phyloP scores from a whole-genome alignment of 371 early-diverging fungal species.

The Actinomortierella wolfii region DNA sequence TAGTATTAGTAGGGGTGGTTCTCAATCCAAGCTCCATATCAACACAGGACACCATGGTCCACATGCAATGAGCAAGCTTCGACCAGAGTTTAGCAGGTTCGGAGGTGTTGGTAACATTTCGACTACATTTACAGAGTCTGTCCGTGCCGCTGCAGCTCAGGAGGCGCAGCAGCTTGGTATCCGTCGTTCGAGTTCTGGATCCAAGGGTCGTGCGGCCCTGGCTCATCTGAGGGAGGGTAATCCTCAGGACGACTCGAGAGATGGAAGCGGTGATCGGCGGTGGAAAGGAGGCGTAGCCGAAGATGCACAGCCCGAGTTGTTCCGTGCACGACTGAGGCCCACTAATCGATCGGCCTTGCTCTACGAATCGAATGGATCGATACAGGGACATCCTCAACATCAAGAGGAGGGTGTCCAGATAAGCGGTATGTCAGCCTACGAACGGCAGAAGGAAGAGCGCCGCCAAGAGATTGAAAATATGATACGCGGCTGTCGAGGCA shows the following conservation, averaged over 20 bases:
- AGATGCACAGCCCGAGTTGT: no score
- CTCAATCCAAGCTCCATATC: no score
- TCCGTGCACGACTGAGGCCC: no score
- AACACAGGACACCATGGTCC: no score
- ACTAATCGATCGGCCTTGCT: no score
- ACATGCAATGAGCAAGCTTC: no score
- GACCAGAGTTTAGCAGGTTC: conserved; percentile 9
- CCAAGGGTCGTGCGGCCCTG: conserved; percentile 34
- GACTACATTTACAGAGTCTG: conserved; percentile 31
- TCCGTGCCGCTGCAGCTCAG: conserved; percentile 34
- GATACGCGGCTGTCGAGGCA: conserved; percentile 34
- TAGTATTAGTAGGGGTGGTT: no score
- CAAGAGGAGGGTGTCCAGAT: not conserved
- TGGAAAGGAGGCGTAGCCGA: no score
- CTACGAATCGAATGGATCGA: no score
- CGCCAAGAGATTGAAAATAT: conserved; percentile 30
- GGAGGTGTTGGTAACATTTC: conserved; percentile 26
- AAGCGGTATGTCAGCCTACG: conserved; percentile 5
- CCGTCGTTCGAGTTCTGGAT: conserved; percentile 4
- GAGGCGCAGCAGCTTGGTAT: conserved; percentile 23
- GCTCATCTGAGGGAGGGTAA: conserved; percentile 18
- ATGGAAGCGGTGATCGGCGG: no score
- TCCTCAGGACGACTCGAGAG: not conserved
- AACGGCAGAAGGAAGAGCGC: conserved; percentile 25
- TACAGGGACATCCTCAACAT: not conserved